Percentiles rank a stretch among this genome's conserved stretches.
Conservation (phyloP, 306 rosid genomes). For the Datisca glomerata region DNA sequence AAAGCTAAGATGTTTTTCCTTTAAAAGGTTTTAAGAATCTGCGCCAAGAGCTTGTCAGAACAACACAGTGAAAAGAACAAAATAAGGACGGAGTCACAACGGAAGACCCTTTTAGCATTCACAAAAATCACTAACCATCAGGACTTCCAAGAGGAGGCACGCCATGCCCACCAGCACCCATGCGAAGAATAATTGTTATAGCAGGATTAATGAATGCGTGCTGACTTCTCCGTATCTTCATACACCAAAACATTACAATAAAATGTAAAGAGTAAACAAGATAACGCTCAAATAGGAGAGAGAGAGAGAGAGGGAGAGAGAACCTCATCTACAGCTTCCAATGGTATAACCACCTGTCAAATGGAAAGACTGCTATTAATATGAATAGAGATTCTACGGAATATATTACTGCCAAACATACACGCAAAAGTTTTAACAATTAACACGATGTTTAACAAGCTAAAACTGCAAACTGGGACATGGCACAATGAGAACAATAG, state of each 20-base stretch:
- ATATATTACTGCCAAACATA: no score
- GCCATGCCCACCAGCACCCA: slow-evolving; percentile 99
- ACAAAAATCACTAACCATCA: slow-evolving; percentile 61
- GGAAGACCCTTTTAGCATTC: no score
- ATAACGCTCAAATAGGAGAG: neutral
- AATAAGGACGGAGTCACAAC: no score
- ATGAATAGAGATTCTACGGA: no score
- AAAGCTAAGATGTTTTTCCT: no score
- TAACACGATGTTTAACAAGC: no score
- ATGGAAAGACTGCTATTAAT: slow-evolving; percentile 11
- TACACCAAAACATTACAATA: slow-evolving; percentile 16
- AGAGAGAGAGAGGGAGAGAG: slow-evolving; percentile 15
- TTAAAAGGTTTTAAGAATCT: no score
- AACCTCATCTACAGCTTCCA: slow-evolving; percentile 91
- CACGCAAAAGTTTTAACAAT: no score
- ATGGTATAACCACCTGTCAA: slow-evolving; percentile 70
- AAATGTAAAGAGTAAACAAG: slow-evolving; percentile 5
- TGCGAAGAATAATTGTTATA: slow-evolving; percentile 79
- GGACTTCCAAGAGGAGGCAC: slow-evolving; percentile 99
- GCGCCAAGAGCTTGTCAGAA: neutral
- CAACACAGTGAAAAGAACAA: no score
- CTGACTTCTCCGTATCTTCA: slow-evolving; percentile 88
- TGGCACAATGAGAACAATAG: no score
- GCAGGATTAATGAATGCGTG: slow-evolving; percentile 98
- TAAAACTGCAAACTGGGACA: no score